Conservation (phyloP, 805 yeast genomes). For the Diddensiella santjacobensis region DNA sequence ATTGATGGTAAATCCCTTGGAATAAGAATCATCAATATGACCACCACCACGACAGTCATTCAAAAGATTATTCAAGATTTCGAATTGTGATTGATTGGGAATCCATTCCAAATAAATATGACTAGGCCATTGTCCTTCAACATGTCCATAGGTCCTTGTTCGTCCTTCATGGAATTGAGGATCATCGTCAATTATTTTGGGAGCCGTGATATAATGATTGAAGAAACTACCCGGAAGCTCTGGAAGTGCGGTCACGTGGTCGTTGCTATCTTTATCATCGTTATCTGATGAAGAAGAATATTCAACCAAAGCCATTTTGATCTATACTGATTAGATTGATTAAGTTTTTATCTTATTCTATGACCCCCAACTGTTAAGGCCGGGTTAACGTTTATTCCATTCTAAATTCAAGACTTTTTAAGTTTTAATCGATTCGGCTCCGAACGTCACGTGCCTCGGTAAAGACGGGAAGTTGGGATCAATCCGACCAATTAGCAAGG, state of each 20-base stretch:
- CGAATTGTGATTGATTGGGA: slow-evolving; percentile 13
- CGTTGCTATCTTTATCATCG: no score
- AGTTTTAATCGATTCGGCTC: no score
- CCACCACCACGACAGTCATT: neutral
- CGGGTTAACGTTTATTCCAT: no score
- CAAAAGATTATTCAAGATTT: slow-evolving; percentile 1
- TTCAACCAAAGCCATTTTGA: no score
- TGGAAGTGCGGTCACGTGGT: slow-evolving; percentile 19
- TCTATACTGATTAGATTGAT: no score
- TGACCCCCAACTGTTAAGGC: no score
- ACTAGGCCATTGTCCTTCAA: slow-evolving; percentile 27
- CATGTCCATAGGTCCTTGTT: slow-evolving; percentile 20
- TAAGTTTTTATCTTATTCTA: no score
- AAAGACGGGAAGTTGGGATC: no score
- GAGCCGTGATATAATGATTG: slow-evolving; percentile 21
- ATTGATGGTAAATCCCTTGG: neutral
- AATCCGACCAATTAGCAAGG: no score
- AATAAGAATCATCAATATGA: neutral
- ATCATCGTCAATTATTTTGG: slow-evolving; percentile 12
- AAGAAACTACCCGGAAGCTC: slow-evolving; percentile 23
- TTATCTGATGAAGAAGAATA: no score
- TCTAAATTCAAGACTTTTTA: no score
- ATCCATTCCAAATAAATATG: slow-evolving; percentile 30
- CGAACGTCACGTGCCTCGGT: no score
- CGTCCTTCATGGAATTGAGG: slow-evolving; percentile 23